These are phyloP conservation scores for Aotearoamyces nothofagi DNA, from an alignment of 2,329 filamentous ascomycete genomes.

Conservation along the genomic window DNA sequence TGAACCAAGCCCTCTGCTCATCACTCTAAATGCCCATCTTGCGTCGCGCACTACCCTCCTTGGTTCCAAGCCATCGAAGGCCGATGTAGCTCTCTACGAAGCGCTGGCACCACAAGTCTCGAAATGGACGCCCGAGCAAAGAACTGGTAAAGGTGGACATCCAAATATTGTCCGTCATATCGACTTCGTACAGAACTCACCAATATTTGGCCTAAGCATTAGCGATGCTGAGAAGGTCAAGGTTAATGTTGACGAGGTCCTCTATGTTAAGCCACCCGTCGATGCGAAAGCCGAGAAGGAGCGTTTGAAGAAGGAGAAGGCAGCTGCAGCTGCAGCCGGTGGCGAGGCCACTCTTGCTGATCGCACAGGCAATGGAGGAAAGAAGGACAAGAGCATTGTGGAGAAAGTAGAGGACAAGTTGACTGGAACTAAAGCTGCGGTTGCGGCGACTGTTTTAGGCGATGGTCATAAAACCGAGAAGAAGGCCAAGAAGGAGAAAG, in stretches of 20 bases:
- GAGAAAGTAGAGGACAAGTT: constrained; percentile 33
- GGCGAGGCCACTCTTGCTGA: constrained; percentile 37
- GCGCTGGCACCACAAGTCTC: constrained; percentile 62
- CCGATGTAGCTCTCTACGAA: constrained; percentile 73
- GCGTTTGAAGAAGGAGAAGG: constrained; percentile 92
- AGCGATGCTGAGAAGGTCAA: constrained; percentile 58
- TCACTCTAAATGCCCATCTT: constrained; percentile 73
- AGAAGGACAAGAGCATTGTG: constrained; percentile 33
- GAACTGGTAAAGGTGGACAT: constrained; percentile 76
- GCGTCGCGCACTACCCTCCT: constrained; percentile 79
- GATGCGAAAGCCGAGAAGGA: constrained; percentile 95
- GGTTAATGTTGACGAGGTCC: constrained; percentile 65
- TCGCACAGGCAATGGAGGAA: constrained; percentile 34
- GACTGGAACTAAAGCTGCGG: constrained; percentile 21
- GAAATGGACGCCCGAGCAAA: constrained; percentile 70
- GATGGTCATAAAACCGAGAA: constrained; percentile 38
- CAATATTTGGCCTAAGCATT: constrained; percentile 56
- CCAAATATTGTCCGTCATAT: constrained; percentile 84
- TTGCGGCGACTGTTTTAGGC: constrained; percentile 20
- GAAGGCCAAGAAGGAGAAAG: constrained; percentile 88
- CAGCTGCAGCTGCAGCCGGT: constrained; percentile 42
- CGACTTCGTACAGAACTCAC: constrained; percentile 89
- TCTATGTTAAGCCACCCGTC: constrained; percentile 76
- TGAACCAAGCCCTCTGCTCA: constrained; percentile 49
- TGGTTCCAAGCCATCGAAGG: constrained; percentile 76